Percentiles rank a stretch among this genome's conserved stretches.
Evolutionary conservation across 306 rosid genomes (phyloP).

Genomic region (Echinosophora koreensis): DNA sequence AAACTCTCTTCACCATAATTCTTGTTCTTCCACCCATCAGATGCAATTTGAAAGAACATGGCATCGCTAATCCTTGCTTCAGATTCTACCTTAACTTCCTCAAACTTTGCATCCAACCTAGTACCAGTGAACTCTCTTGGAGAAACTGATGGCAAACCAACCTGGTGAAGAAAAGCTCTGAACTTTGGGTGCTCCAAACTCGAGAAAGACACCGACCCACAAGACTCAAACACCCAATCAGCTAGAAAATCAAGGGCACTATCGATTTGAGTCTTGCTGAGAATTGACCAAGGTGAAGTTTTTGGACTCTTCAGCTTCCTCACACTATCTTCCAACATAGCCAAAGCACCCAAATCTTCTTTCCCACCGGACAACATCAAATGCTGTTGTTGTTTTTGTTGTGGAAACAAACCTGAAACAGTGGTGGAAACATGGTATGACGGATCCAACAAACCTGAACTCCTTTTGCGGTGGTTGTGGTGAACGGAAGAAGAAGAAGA

Average conservation of each 20-base stretch:
- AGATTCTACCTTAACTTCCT: slow-evolving; percentile 70
- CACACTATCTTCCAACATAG: slow-evolving; percentile 82
- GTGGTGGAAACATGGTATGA: slow-evolving; percentile 51
- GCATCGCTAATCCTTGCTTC: slow-evolving; percentile 75
- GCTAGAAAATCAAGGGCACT: slow-evolving; percentile 65
- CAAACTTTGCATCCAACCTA: slow-evolving; percentile 63
- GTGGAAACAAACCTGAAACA: slow-evolving; percentile 40
- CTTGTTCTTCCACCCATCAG: slow-evolving; percentile 72
- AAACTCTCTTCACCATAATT: slow-evolving; percentile 56
- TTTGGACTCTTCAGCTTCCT: slow-evolving; percentile 83
- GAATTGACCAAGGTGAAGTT: slow-evolving; percentile 67
- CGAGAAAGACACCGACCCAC: slow-evolving; percentile 74
- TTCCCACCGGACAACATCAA: slow-evolving; percentile 78
- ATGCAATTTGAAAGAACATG: slow-evolving; percentile 75
- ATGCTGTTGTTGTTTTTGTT: slow-evolving; percentile 59
- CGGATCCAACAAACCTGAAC: slow-evolving; percentile 50
- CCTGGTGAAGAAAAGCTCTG: slow-evolving; percentile 69
- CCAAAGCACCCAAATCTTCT: slow-evolving; percentile 77
- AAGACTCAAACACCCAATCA: slow-evolving; percentile 76
- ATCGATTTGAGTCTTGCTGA: slow-evolving; percentile 64
- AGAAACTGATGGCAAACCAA: slow-evolving; percentile 63
- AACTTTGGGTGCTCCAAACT: slow-evolving; percentile 76
- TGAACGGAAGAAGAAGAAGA: slow-evolving; percentile 45
- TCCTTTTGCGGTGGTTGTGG: slow-evolving; percentile 63
- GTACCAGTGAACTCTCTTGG: slow-evolving; percentile 59